Conservation (phyloP, 768 basidiomycete species). For the Pisolithus marmoratus region DNA sequence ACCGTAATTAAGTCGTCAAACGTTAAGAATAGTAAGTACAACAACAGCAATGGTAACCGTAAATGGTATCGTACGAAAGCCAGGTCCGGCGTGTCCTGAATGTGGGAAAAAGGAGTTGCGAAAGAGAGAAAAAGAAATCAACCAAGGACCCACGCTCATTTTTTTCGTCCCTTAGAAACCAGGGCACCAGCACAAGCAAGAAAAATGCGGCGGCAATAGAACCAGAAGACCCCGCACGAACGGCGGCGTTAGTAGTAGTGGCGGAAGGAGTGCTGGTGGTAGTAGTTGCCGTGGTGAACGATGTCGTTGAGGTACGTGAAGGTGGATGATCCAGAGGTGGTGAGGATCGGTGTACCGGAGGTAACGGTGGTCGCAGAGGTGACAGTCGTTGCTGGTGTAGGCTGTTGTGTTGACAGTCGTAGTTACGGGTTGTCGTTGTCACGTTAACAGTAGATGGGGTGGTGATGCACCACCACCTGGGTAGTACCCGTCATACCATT, state of each 20-base stretch:
- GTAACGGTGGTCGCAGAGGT: constrained; percentile 11
- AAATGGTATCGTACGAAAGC: neutral
- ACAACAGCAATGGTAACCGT: neutral
- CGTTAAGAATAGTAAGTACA: neutral
- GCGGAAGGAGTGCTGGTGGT: constrained; percentile 8
- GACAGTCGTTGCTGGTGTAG: constrained; percentile 2
- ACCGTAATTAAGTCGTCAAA: neutral
- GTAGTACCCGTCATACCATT: constrained; percentile 53
- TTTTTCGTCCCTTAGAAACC: constrained; percentile 9
- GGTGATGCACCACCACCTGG: constrained; percentile 14
- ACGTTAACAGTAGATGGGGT: constrained; percentile 5
- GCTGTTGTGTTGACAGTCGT: too few relatives aligned
- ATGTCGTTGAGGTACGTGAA: constrained; percentile 19
- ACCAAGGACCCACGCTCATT: neutral
- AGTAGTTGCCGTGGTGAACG: neutral
- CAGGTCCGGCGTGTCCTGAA: neutral
- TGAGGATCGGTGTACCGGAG: constrained; percentile 30
- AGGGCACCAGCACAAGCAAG: constrained; percentile 19
- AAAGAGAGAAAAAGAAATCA: neutral
- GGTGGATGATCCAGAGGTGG: constrained; percentile 33
- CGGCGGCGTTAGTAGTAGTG: constrained; percentile 15
- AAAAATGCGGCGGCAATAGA: constrained; percentile 17
- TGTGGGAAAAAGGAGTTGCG: neutral
- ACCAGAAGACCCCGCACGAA: constrained; percentile 13
- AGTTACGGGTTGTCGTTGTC: constrained; percentile 8